phyloP scores from a whole-genome alignment of 176 grass and related monocot species.

The Ananas comosus region DNA sequence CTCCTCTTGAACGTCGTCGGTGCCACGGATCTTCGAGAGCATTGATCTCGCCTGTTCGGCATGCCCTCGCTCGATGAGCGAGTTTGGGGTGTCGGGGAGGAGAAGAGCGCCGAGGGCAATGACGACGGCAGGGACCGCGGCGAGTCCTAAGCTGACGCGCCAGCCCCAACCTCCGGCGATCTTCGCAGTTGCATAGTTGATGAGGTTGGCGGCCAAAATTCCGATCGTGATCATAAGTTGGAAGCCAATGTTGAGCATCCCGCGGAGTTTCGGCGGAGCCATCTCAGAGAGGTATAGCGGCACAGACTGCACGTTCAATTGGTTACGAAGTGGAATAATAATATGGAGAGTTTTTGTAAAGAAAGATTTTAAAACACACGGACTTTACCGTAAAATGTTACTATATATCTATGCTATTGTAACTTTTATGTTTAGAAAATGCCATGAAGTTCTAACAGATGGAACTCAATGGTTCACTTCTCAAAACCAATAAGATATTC shows the following conservation, averaged over 20 bases:
- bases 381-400: too few species aligned
- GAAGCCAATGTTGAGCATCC: constrained; percentile 19
- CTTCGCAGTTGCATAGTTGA: constrained; percentile 13
- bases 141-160: constrained; percentile 10
- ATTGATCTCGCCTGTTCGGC: constrained; percentile 10
- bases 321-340: neutral
- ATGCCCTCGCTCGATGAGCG: constrained; percentile 17
- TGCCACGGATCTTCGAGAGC: constrained; percentile 15
- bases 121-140: constrained; percentile 2
- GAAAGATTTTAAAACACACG: too few species aligned
- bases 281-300: constrained; percentile 21
- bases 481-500: too few species aligned
- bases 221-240: constrained; percentile 23
- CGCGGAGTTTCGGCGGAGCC: constrained; percentile 9
- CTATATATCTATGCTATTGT: too few species aligned
- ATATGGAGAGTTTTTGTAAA: neutral
- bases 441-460: too few species aligned
- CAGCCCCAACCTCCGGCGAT: constrained; percentile 16
- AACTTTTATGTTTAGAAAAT: too few species aligned
- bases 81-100: constrained; percentile 22
- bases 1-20: constrained; percentile 4
- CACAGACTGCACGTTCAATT: constrained; percentile 10
- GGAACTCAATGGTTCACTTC: too few species aligned
- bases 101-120: constrained; percentile 15
- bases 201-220: constrained; percentile 10